A percentile compares a stretch with the other conserved stretches of the same genome.
Conservation (phyloP, 2,329 filamentous ascomycete species). For the Beauveria sp. region DNA sequence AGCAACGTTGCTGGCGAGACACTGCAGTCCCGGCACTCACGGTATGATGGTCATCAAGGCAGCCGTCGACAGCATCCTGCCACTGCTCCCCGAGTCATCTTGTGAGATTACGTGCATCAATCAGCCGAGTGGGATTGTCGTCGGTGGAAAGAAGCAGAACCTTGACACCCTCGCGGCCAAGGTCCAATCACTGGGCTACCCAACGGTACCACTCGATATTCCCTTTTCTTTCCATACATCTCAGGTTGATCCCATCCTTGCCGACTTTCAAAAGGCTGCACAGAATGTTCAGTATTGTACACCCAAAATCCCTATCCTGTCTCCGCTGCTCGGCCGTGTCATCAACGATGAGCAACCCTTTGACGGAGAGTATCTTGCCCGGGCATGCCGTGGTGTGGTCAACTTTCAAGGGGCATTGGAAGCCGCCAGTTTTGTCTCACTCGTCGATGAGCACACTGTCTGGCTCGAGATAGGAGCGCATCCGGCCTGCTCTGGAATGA, state of each 20-base stretch:
- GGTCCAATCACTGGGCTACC: not conserved
- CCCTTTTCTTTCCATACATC: not conserved
- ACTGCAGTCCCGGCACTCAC: conserved; percentile 60
- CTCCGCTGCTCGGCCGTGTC: conserved; percentile 32
- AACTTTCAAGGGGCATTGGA: conserved; percentile 53
- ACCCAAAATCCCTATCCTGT: conserved; percentile 14
- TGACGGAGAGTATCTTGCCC: conserved; percentile 37
- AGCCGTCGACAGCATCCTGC: not conserved
- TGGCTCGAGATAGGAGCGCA: conserved; percentile 66
- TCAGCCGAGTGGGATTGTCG: conserved; percentile 62
- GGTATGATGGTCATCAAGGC: conserved; percentile 31
- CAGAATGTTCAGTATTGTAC: not conserved
- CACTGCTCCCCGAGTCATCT: conserved; percentile 35
- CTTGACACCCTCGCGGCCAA: not conserved
- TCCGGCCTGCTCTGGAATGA: conserved; percentile 58
- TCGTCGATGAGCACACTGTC: conserved; percentile 43
- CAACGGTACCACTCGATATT: not conserved
- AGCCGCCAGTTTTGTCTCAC: not conserved
- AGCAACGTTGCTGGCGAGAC: conserved; percentile 55
- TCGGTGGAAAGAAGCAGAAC: conserved; percentile 23
- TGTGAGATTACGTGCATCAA: conserved; percentile 62
- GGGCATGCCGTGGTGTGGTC: conserved; percentile 50
- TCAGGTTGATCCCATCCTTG: conserved; percentile 3
- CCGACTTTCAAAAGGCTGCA: not conserved
- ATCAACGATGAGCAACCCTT: conserved; percentile 34